These are phyloP conservation scores for Annulohypoxylon truncatum DNA, from an alignment of 2,329 filamentous ascomycete genomes.

Conservation along the genomic window DNA sequence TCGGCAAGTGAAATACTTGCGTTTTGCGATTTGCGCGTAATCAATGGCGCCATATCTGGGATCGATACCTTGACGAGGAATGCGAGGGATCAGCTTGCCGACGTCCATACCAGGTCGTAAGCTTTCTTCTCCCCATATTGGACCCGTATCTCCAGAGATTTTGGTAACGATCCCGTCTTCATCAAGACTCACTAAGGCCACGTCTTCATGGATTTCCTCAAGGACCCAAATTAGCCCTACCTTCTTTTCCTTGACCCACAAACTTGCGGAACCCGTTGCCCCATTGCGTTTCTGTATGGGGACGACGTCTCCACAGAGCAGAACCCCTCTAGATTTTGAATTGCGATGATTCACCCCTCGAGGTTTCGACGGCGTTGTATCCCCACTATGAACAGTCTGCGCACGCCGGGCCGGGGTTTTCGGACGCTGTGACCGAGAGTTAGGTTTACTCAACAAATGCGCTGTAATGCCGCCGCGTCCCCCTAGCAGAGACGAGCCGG, in stretches of 20 bases:
- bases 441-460: slow-evolving; percentile 85
- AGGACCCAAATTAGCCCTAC: slow-evolving; percentile 96
- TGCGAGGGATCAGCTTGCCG: slow-evolving; percentile 80
- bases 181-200: slow-evolving; percentile 80
- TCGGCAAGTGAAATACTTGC: slow-evolving; percentile 86
- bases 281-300: slow-evolving; percentile 97
- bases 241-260: slow-evolving; percentile 99
- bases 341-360: slow-evolving; percentile 71
- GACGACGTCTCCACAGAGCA: slow-evolving; percentile 97
- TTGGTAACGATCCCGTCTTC: slow-evolving; percentile 79
- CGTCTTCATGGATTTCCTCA: slow-evolving; percentile 96
- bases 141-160: slow-evolving; percentile 78
- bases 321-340: slow-evolving; percentile 84
- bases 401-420: slow-evolving; percentile 69
- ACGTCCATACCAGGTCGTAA: slow-evolving; percentile 78
- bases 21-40: slow-evolving; percentile 77
- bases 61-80: slow-evolving; percentile 80
- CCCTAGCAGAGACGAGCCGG: slow-evolving; percentile 70
- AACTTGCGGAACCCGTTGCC: slow-evolving; percentile 87
- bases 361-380: slow-evolving; percentile 66
- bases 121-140: slow-evolving; percentile 84
- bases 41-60: slow-evolving; percentile 79
- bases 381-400: slow-evolving; percentile 71
- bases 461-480: slow-evolving; percentile 83
- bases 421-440: slow-evolving; percentile 65